Percentiles rank a stretch among this genome's conserved stretches.
Conservation (phyloP, 768 basidiomycete species). For the Pholiota microspora region DNA sequence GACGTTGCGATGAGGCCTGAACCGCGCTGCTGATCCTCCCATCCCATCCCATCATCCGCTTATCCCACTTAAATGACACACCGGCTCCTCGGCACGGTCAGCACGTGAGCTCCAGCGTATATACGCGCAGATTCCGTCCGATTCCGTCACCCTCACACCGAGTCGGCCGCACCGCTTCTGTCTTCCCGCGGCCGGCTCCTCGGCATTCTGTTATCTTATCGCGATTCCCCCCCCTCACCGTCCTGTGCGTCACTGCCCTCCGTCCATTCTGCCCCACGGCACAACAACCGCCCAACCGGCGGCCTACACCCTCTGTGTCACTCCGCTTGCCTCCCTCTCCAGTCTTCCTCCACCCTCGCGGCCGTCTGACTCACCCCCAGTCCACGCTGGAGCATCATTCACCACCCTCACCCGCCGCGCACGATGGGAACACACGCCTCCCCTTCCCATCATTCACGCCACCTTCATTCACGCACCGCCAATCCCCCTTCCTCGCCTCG, state of each 20-base stretch:
- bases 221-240: not conserved
- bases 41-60: conserved; percentile 8
- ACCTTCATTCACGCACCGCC: no score
- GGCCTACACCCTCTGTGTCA: no score
- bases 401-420: no score
- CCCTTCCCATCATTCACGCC: no score
- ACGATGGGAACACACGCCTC: no score
- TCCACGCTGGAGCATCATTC: no score
- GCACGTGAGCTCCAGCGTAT: not conserved
- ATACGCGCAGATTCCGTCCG: not conserved
- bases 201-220: not conserved
- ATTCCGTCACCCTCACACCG: not conserved
- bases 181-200: not conserved
- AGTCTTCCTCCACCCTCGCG: no score
- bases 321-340: no score
- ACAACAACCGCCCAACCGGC: no score
- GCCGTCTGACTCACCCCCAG: no score
- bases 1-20: conserved; percentile 4
- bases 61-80: conserved; percentile 1
- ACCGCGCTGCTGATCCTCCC: conserved; percentile 1
- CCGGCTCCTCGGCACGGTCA: not conserved
- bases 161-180: not conserved
- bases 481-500: no score
- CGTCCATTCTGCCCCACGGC: no score
- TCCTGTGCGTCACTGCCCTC: not conserved